Evolutionary conservation across 169 alveolate genomes (phyloP), one percentile per base, ranked within the genome.

Genomic region (Gregarina niphandrodes): DNA sequence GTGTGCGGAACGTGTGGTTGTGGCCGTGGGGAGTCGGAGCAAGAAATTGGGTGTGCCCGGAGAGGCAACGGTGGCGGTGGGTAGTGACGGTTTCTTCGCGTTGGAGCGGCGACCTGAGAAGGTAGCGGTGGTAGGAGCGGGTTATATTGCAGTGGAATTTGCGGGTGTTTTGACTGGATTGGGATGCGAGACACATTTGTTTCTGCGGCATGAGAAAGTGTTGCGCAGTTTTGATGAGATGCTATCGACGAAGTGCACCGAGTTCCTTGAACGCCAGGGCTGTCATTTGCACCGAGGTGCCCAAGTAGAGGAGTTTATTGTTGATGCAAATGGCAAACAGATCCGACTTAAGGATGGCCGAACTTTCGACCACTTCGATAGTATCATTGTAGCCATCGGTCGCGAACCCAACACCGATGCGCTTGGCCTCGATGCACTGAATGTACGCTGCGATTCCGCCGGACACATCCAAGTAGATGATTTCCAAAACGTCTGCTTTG

Each of bases 61-160:
- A 11, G 61, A 45, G 5, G 77, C 74, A 49, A 45, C 29, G 37
- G n/a, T n/a, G n/a, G 57, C 78, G 40, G 70, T 70, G 24, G 66
- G 70, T 35, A 64, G 83, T 42, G 93, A 82, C 59, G 93, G 78
- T 38, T 61, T 87, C 51, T 83, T 87, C 49, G 64, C 52, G 11
- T 45, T 81, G 48, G 61, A 75, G 45, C 56, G 61, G 45, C 67
- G 72, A 31, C 93, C 97, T 15, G 72, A 76, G 53, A 70, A 64
- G 35, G 75, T 75, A 6, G 69, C 84, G n/a, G 79, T 87, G 15
- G 54, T 80, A 4, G 97, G 97, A 0, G 88, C 84, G 4, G 90
- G 93, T 1, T 87, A 83, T 64, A 78, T 83, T 21, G 91, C 91
- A 0, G 75, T 75, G 18, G 97, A 87, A 59, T 52, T 80, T 49